These are phyloP conservation scores for Trifolium subterraneum DNA, from an alignment of 306 rosid genomes.

Conservation along the genomic window DNA sequence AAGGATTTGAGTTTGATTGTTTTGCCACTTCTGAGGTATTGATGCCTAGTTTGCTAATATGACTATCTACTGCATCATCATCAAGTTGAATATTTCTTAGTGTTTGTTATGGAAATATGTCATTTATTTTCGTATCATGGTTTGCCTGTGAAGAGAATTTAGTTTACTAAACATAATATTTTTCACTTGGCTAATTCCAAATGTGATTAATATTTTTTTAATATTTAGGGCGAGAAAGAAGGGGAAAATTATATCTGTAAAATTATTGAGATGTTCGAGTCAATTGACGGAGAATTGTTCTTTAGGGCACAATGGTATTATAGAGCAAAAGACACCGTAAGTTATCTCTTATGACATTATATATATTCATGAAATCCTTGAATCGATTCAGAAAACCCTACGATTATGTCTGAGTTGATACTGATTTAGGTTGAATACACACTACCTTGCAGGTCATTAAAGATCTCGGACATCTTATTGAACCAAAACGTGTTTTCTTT, in stretches of 20 bases:
- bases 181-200: not conserved
- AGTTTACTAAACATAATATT: not conserved
- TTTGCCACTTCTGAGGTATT: too few species aligned
- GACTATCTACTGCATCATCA: too few species aligned
- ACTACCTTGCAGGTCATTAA: constrained; percentile 55
- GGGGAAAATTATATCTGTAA: constrained; percentile 55
- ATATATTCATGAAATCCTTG: too few species aligned
- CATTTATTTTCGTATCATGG: not conserved
- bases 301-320: constrained; percentile 89
- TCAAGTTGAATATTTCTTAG: too few species aligned
- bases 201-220: not conserved
- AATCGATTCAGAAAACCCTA: too few species aligned
- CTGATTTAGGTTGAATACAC: not conserved
- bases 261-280: constrained; percentile 77
- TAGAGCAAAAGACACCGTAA: constrained; percentile 78
- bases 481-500: constrained; percentile 67
- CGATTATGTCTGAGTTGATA: not conserved
- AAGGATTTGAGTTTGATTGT: too few species aligned
- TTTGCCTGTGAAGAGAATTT: not conserved
- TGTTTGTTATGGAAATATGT: too few species aligned
- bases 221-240: constrained; percentile 63
- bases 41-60: too few species aligned
- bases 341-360: constrained; percentile 6
- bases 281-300: constrained; percentile 52
- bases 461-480: constrained; percentile 52